A percentile compares a stretch with the other conserved stretches of the same genome.
Conservation (phyloP, 345 rosid species). For the Syzygium grande region DNA sequence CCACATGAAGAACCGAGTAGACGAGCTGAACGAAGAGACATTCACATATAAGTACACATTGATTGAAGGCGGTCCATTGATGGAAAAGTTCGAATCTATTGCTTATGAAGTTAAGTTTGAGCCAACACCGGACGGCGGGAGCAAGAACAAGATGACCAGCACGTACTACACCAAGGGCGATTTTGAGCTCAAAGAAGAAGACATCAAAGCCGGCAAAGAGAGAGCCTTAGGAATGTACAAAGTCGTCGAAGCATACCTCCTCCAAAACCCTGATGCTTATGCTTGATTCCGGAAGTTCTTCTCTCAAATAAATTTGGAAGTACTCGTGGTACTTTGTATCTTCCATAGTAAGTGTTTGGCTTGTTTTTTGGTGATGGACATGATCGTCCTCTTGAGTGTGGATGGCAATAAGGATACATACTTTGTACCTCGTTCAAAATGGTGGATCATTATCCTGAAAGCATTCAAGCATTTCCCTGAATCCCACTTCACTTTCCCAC, state of each 20-base stretch:
- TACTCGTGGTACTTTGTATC: neutral
- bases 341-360: neutral
- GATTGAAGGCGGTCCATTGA: constrained; percentile 10
- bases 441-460: neutral
- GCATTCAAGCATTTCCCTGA: neutral
- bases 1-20: constrained; percentile 10
- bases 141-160: constrained; percentile 4
- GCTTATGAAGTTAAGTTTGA: constrained; percentile 2
- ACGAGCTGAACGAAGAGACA: constrained; percentile 7
- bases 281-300: neutral
- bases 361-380: neutral
- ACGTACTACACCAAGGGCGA: constrained; percentile 10
- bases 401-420: neutral
- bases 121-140: constrained; percentile 6
- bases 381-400: neutral
- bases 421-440: neutral
- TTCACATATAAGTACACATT: constrained; percentile 3
- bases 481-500: neutral
- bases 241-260: constrained; percentile 25
- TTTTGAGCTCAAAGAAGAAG: constrained; percentile 12
- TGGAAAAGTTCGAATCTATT: constrained; percentile 3
- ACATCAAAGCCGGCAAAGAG: constrained; percentile 24
- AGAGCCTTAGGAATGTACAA: constrained; percentile 14
- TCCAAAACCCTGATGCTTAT: constrained; percentile 21
- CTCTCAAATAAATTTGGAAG: neutral